Conservation (phyloP, 2,329 filamentous ascomycete genomes). For the Hypomyces perniciosus region DNA sequence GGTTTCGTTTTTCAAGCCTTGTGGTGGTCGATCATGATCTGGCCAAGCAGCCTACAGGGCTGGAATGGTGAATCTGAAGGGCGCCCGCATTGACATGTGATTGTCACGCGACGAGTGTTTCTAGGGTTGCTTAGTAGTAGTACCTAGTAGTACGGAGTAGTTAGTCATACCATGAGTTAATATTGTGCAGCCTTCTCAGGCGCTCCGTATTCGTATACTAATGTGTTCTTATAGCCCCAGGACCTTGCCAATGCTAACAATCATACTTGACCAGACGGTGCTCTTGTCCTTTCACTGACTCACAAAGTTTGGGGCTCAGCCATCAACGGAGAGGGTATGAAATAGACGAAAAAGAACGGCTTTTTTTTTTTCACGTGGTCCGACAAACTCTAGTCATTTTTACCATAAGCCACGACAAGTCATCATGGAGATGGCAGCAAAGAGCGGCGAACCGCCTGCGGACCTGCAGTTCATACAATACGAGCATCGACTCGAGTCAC, state of each 20-base stretch:
- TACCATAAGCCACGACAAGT: not conserved
- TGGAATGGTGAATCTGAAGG: too few species aligned
- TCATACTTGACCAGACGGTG: conserved; percentile 4
- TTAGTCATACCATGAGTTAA: not conserved
- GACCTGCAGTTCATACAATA: conserved; percentile 57
- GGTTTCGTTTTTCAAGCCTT: too few species aligned
- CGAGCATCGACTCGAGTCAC: conserved; percentile 52
- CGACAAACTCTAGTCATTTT: too few species aligned
- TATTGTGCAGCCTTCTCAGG: not conserved
- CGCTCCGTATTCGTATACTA: not conserved
- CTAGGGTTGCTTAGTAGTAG: not conserved
- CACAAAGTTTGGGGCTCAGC: conserved; percentile 2
- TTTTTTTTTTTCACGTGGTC: not conserved
- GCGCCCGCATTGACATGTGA: conserved; percentile 9
- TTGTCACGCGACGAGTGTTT: conserved; percentile 7
- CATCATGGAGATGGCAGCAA: conserved; percentile 29
- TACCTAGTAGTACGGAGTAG: not conserved
- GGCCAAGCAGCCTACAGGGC: too few species aligned
- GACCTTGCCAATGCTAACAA: conserved; percentile 8
- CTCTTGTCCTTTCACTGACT: conserved; percentile 4
- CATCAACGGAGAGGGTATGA: not conserved
- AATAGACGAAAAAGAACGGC: not conserved
- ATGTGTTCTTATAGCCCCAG: not conserved
- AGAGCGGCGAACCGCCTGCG: conserved; percentile 31
- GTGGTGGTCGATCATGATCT: too few species aligned